Percentiles rank a stretch among this genome's conserved stretches.
phyloP scores from a whole-genome alignment of 371 early-diverging fungal genomes.

The Coemansia sp. region DNA sequence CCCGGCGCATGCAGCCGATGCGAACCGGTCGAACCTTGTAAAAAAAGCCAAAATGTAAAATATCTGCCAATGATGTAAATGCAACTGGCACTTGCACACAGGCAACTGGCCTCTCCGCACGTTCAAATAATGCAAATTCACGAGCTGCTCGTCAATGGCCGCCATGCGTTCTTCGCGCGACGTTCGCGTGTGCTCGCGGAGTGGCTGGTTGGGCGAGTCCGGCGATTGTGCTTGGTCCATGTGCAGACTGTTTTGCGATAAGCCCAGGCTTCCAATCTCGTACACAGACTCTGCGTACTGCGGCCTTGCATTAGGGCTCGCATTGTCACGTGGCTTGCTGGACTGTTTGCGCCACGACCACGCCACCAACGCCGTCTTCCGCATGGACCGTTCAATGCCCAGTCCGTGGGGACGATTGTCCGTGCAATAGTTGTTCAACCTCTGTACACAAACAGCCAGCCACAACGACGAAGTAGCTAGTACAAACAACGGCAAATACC shows the following conservation, averaged over 20 bases:
- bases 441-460: conserved; percentile 18
- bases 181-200: conserved; percentile 3
- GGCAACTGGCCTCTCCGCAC: conserved; percentile 20
- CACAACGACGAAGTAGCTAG: conserved; percentile 48
- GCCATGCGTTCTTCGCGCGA: conserved; percentile 23
- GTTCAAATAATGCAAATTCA: conserved; percentile 30
- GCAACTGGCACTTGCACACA: conserved; percentile 50
- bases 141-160: conserved; percentile 12
- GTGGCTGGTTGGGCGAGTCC: conserved; percentile 22
- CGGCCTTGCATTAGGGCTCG: background rate
- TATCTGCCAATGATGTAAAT: conserved; percentile 87
- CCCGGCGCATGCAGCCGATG: conserved; percentile 75
- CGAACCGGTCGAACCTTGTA: conserved; percentile 70
- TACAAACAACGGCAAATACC: conserved; percentile 49
- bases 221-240: background rate
- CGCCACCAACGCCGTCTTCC: conserved; percentile 24
- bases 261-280: background rate
- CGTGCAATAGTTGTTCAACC: conserved; percentile 28
- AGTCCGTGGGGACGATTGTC: conserved; percentile 43
- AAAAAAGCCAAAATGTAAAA: conserved; percentile 83
- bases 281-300: conserved; percentile 1
- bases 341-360: conserved; percentile 15
- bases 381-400: conserved; percentile 37
- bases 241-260: too few relatives aligned
- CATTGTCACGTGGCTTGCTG: background rate